phyloP scores from a whole-genome alignment of 164 flowering plant genomes.

The Litsea cubeba region DNA sequence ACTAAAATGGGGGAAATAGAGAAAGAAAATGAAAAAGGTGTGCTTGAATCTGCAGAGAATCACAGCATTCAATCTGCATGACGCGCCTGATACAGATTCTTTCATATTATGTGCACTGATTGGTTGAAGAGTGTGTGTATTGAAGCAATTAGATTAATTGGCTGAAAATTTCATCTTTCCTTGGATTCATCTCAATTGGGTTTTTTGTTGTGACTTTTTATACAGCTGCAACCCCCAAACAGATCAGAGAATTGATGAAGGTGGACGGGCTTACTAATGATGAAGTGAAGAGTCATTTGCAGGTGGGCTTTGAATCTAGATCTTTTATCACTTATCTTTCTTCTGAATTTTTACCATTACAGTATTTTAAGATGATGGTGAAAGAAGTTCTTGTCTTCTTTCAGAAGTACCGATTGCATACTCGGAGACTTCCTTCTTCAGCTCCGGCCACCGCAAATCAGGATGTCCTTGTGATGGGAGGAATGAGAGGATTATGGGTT shows the following conservation, averaged over 20 bases:
- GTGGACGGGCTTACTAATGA: slow-evolving; percentile 92
- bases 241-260: slow-evolving; percentile 85
- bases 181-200: background rate
- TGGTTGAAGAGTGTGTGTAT: background rate
- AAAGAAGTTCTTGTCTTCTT: background rate
- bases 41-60: background rate
- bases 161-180: background rate
- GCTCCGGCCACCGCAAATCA: background rate
- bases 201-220: slow-evolving; percentile 4
- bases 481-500: slow-evolving; percentile 21
- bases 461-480: slow-evolving; percentile 5
- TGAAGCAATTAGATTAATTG: background rate
- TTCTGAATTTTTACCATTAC: background rate
- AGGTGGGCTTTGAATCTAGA: slow-evolving; percentile 34
- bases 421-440: slow-evolving; percentile 2
- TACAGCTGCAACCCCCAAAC: slow-evolving; percentile 81
- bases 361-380: background rate
- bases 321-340: background rate
- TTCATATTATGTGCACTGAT: background rate
- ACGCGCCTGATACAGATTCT: background rate
- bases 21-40: background rate
- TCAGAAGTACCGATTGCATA: slow-evolving; percentile 11
- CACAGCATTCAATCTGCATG: background rate
- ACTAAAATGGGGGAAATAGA: slow-evolving; percentile 1
- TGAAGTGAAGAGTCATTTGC: slow-evolving; percentile 96